Evolutionary conservation across 768 basidiomycete genomes (phyloP), one percentile per base, ranked within the genome.

Genomic region (Lactarius indigo): DNA sequence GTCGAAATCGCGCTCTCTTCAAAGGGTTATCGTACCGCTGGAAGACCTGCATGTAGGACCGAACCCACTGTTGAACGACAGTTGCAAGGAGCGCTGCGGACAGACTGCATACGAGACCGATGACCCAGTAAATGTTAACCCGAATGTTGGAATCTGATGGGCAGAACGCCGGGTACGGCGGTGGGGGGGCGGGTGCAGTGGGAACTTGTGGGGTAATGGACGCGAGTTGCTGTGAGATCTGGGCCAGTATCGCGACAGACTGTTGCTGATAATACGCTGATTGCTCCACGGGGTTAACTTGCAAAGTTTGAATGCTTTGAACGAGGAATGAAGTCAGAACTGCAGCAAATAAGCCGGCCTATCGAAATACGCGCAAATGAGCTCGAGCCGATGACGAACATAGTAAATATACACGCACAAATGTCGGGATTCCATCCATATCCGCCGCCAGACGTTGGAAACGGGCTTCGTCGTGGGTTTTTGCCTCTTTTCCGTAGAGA

Each of bases 61-160:
- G 76, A 1, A 80, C 74, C 84, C 84, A 85, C 64, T 83, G 81
- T 69, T 84, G 79, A 33, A 82, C 78, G 3, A 85, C 70, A n/a
- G 80, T 83, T 13, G 82, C 81, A 9, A 73, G 65, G 28, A 84
- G 74, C 63, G 79, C 81, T 33, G 80, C 78, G 1, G 74, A 74
- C 7, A 85, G 75, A 65, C 81, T 82, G 59, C 80, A 73, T 20
- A 72, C 63, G 8, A 76, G 70, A 55, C 70, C 71, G 7, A 66
- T 52, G 68, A 83, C 81, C 80, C 80, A 84, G 8, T 79, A 72
- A 0, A 69, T 69, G 66, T 84, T 84, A 17, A 76, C 70, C 64
- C 78, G 78, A 37, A 80, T 65, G 4, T 79, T 71, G 26, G 79
- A 76, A 2, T 66, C 64, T 31, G 77, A 76, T 2, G 73, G 64